phyloP scores from a whole-genome alignment of 208 protist species.

The Trypanosoma lewisi region DNA sequence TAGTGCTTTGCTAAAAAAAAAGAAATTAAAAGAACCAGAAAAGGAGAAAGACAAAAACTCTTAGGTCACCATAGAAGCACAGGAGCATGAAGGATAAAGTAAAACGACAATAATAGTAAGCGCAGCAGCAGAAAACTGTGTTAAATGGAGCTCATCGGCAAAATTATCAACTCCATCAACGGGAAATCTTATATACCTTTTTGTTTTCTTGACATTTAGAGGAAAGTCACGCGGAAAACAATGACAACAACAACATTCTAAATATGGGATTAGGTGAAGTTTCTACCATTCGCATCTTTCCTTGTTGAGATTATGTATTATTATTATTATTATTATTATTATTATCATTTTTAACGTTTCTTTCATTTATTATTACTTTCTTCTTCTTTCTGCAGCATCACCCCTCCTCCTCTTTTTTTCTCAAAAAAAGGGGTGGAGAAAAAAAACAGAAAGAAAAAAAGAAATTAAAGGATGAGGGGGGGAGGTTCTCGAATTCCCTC shows the following conservation, averaged over 20 bases:
- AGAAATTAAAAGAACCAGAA: no score
- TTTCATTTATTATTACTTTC: not conserved
- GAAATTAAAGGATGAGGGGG: no score
- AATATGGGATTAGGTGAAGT: no score
- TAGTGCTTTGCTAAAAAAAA: no score
- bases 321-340: slow-evolving; percentile 5
- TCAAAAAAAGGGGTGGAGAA: not conserved
- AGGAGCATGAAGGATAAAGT: no score
- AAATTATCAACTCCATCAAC: not conserved
- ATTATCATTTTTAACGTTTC: not conserved
- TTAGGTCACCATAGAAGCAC: no score
- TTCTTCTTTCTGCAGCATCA: slow-evolving; percentile 6
- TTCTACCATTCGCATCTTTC: no score
- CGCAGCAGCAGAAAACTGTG: not conserved
- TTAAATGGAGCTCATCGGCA: not conserved
- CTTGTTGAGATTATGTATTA: no score
- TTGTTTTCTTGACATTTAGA: not conserved
- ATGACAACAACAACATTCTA: not conserved
- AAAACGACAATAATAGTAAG: no score
- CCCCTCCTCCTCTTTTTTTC: not conserved
- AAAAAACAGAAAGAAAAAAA: no score
- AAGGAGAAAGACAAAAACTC: no score
- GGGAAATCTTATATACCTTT: not conserved
- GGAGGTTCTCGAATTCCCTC: not conserved
- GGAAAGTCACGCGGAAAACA: not conserved